A percentile compares a stretch with the other conserved stretches of the same genome.
These are phyloP conservation scores for Coemansia umbellata DNA, from an alignment of 192 early-diverging fungal genomes.

Conservation along the genomic window DNA sequence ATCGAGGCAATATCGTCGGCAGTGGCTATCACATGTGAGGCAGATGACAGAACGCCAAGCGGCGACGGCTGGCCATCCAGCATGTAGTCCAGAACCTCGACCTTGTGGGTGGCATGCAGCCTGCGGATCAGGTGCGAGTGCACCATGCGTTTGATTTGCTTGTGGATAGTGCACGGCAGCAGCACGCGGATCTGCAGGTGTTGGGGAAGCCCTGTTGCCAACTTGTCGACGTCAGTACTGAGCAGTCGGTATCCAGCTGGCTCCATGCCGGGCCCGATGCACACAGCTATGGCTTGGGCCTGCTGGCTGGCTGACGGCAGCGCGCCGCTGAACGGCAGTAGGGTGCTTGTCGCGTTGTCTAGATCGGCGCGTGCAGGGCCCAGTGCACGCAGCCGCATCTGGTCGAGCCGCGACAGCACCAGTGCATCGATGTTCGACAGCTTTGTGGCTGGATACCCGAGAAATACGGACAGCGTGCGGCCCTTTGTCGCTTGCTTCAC, in stretches of 20 bases:
- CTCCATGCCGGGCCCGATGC: constrained; percentile 41
- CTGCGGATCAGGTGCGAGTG: constrained; percentile 17
- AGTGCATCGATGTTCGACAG: constrained; percentile 31
- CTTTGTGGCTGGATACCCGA: constrained; percentile 27
- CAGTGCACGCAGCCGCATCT: constrained; percentile 31
- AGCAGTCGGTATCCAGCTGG: constrained; percentile 27
- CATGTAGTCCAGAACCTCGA: constrained; percentile 35
- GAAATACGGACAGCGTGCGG: constrained; percentile 18
- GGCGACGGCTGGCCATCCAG: constrained; percentile 22
- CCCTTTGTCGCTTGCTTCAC: constrained; percentile 7
- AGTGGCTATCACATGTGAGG: constrained; percentile 28
- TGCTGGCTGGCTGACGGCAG: not conserved
- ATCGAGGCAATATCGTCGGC: constrained; percentile 34
- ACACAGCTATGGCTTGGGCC: constrained; percentile 19
- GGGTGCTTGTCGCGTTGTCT: constrained; percentile 32
- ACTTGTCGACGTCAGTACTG: constrained; percentile 15
- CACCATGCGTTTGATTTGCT: constrained; percentile 13
- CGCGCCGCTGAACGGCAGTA: constrained; percentile 38
- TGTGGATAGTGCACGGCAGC: constrained; percentile 16
- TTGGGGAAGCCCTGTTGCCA: constrained; percentile 21
- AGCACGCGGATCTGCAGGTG: constrained; percentile 12
- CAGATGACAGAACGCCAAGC: constrained; percentile 10
- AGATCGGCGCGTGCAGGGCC: constrained; percentile 43
- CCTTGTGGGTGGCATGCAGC: not conserved
- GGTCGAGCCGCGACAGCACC: constrained; percentile 35